Base-by-base conservation (phyloP, 2,329 filamentous ascomycete genomes). In the Botrytis sinoallii region DNA sequence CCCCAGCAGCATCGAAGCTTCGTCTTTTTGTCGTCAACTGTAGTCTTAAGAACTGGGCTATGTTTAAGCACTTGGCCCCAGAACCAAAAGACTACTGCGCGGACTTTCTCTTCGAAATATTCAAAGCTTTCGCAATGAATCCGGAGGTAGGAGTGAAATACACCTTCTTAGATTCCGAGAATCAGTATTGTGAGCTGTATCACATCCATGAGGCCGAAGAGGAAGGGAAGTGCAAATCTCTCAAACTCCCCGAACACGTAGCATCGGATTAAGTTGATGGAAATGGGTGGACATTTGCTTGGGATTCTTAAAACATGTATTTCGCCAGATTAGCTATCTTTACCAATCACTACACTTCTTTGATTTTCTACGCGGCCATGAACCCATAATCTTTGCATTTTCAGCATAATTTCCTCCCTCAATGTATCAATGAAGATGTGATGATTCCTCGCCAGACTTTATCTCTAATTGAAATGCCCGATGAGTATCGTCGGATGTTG, bases 21-120 rank as follows among this genome's bases (percentile, higher is more conserved):
- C 64, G 44, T 4, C 10, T 66, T 35, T 42, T 48, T 38, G 64
- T 20, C 1, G 20, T 66, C 29, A 38, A 52, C 6, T 12, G 8
- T 10, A 65, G 1, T 65, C 7, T 65, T 0, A 6, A 14, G 2
- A 32, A 32, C 3, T 44, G 60, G 38, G 4, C 8, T 20, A 1
- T 0, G 2, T 12, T 16, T 55, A 1, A 7, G 2, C n/a, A 16
- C 25, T 3, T 55, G 12, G 12, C 0, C 14, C 3, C 2, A 3
- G 5, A 29, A 3, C 52, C 52, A 55, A 12, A 14, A 7, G 14
- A 8, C 2, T 6, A 8, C 29, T 65, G 9, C n/a, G 18, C 6
- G 8, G 64, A 66, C 6, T 48, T 66, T 2, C 22, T 66, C 1
- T 66, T 32, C 12, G 44, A 66, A 5, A 10, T 66, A 9, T 14